phyloP scores from a whole-genome alignment of 23 red algal genomes.

The Gracilaria gracilis region DNA sequence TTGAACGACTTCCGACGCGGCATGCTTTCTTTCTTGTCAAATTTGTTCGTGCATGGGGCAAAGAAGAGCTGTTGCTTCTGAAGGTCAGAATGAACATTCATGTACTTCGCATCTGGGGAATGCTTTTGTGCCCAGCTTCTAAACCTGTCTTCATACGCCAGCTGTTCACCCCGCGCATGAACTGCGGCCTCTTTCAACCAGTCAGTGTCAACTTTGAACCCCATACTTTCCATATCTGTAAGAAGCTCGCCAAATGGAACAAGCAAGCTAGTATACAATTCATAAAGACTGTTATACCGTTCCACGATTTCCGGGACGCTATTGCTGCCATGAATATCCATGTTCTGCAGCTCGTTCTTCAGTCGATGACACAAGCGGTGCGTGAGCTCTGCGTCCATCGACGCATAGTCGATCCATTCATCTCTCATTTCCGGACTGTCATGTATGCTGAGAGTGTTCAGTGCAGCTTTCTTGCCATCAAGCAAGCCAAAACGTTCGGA shows the following conservation, averaged over 20 bases:
- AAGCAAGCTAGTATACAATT: conserved; percentile 67
- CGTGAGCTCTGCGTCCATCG: conserved; percentile 84
- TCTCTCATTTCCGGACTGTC: conserved; percentile 6
- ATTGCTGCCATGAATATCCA: conserved; percentile 48
- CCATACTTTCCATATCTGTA: conserved; percentile 87
- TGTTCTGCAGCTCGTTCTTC: conserved; percentile 10
- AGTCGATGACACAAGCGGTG: conserved; percentile 49
- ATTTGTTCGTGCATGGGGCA: conserved; percentile 58
- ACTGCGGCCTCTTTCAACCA: conserved; percentile 54
- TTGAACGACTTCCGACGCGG: conserved; percentile 62
- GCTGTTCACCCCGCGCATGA: conserved; percentile 59
- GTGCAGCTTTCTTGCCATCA: conserved; percentile 63
- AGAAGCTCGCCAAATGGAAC: conserved; percentile 89
- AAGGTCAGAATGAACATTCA: conserved; percentile 80
- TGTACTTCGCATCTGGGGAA: conserved; percentile 72
- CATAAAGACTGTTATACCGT: conserved; percentile 57
- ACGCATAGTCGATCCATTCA: conserved; percentile 88
- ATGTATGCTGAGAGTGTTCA: conserved; percentile 71
- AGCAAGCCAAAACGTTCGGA: conserved; percentile 58
- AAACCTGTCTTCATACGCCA: conserved; percentile 65
- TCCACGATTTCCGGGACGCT: conserved; percentile 20
- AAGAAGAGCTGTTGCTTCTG: conserved; percentile 92
- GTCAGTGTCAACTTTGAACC: conserved; percentile 84
- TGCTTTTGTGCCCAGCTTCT: conserved; percentile 62
- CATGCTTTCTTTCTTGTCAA: conserved; percentile 20